Percentiles rank a stretch among this genome's conserved stretches.
These are phyloP conservation scores for Cladophialophora immunda DNA, from an alignment of 2,329 filamentous ascomycete species.

Conservation along the genomic window DNA sequence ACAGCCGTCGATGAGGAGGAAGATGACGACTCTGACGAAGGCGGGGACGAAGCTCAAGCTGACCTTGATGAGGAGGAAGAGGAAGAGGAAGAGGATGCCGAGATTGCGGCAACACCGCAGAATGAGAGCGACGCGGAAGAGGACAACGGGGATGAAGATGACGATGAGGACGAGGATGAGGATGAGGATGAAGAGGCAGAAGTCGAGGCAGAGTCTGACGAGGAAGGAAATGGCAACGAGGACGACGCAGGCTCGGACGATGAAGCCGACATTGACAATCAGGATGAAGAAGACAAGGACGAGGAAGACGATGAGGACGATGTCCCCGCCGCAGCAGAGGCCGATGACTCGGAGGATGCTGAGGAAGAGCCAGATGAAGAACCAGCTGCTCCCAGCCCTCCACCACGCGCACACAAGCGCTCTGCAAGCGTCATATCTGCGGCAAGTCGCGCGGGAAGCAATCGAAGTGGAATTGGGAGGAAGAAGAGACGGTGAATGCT, in stretches of 20 bases:
- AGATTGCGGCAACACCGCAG: conserved; percentile 13
- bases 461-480: conserved; percentile 39
- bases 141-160: conserved; percentile 27
- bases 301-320: conserved; percentile 26
- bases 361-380: background rate
- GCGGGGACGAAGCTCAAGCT: conserved; percentile 19
- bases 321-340: background rate
- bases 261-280: conserved; percentile 31
- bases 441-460: conserved; percentile 56
- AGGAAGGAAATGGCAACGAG: conserved; percentile 25
- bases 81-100: conserved; percentile 44
- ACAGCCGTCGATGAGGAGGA: conserved; percentile 29
- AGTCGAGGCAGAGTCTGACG: conserved; percentile 24
- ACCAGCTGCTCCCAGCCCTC: background rate
- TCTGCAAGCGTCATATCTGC: conserved; percentile 83
- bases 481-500: conserved; percentile 38
- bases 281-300: conserved; percentile 21
- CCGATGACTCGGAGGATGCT: conserved; percentile 9
- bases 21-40: conserved; percentile 26
- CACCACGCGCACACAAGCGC: conserved; percentile 67
- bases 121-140: conserved; percentile 24
- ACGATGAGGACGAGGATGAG: conserved; percentile 16
- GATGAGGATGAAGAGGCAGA: conserved; percentile 22
- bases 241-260: conserved; percentile 25
- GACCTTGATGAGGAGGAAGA: conserved; percentile 30